These are phyloP conservation scores for Epicoccum nigrum DNA, from an alignment of 2,329 filamentous ascomycete species.

Conservation along the genomic window DNA sequence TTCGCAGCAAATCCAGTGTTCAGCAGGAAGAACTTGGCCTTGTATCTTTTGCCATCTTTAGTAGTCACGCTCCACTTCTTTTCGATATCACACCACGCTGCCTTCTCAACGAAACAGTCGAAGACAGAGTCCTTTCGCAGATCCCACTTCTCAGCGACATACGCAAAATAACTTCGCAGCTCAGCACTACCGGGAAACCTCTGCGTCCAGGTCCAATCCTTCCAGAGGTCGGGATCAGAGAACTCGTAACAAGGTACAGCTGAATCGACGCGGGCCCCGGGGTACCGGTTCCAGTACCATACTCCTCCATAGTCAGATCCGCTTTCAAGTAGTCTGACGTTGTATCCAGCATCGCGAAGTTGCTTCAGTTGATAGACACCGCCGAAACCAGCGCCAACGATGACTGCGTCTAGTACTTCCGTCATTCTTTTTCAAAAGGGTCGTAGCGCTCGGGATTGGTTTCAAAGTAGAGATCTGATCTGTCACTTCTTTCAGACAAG, in stretches of 20 bases:
- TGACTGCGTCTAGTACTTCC: not conserved
- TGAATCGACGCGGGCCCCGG: slow-evolving; percentile 29
- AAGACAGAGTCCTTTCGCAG: slow-evolving; percentile 29
- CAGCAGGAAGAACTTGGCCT: slow-evolving; percentile 54
- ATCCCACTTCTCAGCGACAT: slow-evolving; percentile 16
- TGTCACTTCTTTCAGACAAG: no score
- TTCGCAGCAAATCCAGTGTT: slow-evolving; percentile 57
- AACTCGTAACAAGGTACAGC: slow-evolving; percentile 41
- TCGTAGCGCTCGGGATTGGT: no score
- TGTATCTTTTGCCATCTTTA: slow-evolving; percentile 47
- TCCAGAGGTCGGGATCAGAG: slow-evolving; percentile 34
- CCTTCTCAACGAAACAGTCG: slow-evolving; percentile 51
- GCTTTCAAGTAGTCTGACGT: not conserved
- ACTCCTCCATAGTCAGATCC: not conserved
- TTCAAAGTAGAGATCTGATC: no score
- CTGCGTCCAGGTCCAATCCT: slow-evolving; percentile 28
- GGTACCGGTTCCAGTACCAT: not conserved
- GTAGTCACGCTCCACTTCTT: slow-evolving; percentile 55
- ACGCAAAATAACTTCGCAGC: slow-evolving; percentile 32
- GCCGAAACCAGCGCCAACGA: not conserved
- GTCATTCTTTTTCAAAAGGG: no score
- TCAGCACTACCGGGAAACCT: slow-evolving; percentile 35
- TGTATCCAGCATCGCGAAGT: not conserved
- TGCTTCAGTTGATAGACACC: not conserved
- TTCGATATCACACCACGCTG: slow-evolving; percentile 47